A percentile compares a stretch with the other conserved stretches of the same genome.
phyloP scores from a whole-genome alignment of 345 rosid genomes.

The Pistacia vera region DNA sequence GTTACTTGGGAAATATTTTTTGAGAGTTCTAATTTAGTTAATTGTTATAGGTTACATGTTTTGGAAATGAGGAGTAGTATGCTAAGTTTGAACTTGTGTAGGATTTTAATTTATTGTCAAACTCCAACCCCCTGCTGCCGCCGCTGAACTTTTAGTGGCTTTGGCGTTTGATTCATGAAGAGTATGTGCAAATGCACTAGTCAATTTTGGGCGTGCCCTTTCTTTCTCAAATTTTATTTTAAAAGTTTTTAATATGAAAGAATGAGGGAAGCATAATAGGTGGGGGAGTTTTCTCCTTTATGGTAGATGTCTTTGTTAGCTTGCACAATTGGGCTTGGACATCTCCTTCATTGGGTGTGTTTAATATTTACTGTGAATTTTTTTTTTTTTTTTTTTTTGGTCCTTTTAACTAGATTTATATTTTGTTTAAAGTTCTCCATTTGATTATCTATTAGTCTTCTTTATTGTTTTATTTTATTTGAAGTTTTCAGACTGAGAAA shows the following conservation, averaged over 20 bases:
- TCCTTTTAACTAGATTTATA: neutral
- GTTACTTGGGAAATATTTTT: neutral
- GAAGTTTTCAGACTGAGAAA: neutral
- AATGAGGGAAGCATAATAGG: neutral
- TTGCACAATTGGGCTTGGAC: neutral
- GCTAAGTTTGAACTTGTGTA: neutral
- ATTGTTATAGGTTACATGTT: neutral
- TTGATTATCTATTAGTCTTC: slow-evolving; percentile 4
- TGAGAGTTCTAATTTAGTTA: neutral
- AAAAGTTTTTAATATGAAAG: neutral
- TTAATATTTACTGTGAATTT: neutral
- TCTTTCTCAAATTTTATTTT: neutral
- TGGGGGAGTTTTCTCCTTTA: neutral
- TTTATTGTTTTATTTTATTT: neutral
- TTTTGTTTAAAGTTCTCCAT: neutral
- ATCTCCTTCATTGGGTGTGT: neutral
- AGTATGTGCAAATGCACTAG: neutral
- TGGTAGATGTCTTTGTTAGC: neutral
- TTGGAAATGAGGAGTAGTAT: neutral
- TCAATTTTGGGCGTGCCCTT: neutral
- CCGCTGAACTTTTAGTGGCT: neutral
- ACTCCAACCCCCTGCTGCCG: neutral
- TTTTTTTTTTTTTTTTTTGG: neutral
- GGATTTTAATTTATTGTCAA: neutral
- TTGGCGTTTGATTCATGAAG: neutral